Conservation (phyloP, 352 stramenopile genomes). For the Globisporangium orthogonon region DNA sequence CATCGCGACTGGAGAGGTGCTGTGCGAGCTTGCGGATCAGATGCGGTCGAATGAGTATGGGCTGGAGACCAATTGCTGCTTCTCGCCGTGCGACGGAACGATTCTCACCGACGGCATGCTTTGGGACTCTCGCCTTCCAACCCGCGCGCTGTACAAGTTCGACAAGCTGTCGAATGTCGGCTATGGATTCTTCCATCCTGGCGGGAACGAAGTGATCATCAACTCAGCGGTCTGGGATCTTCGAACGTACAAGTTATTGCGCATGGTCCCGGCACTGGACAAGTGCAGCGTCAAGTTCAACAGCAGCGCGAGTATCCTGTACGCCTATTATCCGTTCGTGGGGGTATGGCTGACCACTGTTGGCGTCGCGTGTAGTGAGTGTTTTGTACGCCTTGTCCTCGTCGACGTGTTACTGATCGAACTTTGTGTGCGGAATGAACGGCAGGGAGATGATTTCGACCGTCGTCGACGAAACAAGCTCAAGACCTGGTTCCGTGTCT, state of each 20-base stretch:
- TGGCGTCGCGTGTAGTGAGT: background rate
- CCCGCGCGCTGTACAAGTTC: slow-evolving; percentile 81
- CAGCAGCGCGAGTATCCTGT: slow-evolving; percentile 59
- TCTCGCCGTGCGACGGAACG: slow-evolving; percentile 58
- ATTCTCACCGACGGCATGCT: slow-evolving; percentile 80
- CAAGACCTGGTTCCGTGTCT: slow-evolving; percentile 81
- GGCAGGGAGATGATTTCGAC: slow-evolving; percentile 49
- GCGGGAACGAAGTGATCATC: slow-evolving; percentile 86
- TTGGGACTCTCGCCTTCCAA: slow-evolving; percentile 70
- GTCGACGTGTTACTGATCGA: background rate
- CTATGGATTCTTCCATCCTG: slow-evolving; percentile 82
- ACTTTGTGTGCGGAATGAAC: background rate
- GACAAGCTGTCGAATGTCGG: slow-evolving; percentile 85
- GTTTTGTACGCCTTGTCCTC: too few relatives aligned
- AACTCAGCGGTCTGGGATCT: slow-evolving; percentile 89
- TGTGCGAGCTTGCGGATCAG: slow-evolving; percentile 56
- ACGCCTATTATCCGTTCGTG: slow-evolving; percentile 75
- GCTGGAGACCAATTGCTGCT: slow-evolving; percentile 74
- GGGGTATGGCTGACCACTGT: slow-evolving; percentile 28
- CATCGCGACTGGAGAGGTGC: slow-evolving; percentile 50
- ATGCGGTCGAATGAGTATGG: slow-evolving; percentile 72
- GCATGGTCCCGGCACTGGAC: slow-evolving; percentile 84
- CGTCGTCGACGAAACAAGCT: slow-evolving; percentile 51
- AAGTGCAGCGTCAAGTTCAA: slow-evolving; percentile 80
- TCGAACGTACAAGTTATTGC: slow-evolving; percentile 76